Conservation (phyloP, 1,284 basidiomycete genomes). For the Omphalotus olearius region DNA sequence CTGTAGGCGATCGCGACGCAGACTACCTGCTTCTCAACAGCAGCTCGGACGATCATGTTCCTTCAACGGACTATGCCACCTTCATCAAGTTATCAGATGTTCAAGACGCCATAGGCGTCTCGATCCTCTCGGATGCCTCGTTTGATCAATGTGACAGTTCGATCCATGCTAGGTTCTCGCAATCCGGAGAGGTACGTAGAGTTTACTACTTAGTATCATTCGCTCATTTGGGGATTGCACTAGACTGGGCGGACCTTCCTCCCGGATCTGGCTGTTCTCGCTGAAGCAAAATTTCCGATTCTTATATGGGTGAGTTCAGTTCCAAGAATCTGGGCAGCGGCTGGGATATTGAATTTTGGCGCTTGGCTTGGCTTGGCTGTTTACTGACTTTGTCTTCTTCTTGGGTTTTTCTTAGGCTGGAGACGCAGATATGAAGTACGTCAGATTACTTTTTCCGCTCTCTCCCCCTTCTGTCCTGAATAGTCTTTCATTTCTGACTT, state of each 20-base stretch:
- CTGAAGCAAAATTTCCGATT: slow-evolving; percentile 23
- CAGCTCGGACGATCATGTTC: slow-evolving; percentile 22
- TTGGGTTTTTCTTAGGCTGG: slow-evolving; percentile 32
- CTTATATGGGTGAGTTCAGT: slow-evolving; percentile 12
- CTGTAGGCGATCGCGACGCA: slow-evolving; percentile 31
- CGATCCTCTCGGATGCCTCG: slow-evolving; percentile 20
- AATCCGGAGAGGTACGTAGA: slow-evolving; percentile 15
- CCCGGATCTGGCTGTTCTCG: slow-evolving; percentile 28
- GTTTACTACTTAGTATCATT: too few species aligned
- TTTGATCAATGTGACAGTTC: slow-evolving; percentile 24
- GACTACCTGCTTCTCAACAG: slow-evolving; percentile 31
- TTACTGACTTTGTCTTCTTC: slow-evolving; percentile 19
- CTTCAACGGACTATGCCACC: slow-evolving; percentile 31
- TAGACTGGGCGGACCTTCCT: slow-evolving; percentile 30
- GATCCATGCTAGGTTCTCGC: slow-evolving; percentile 10
- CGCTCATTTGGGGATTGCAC: too few species aligned
- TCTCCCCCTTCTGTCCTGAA: not conserved
- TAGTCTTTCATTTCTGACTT: too few species aligned
- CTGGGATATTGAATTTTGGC: not conserved
- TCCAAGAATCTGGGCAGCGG: too few species aligned
- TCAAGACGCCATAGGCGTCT: slow-evolving; percentile 26
- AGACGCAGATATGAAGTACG: slow-evolving; percentile 34
- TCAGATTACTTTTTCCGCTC: not conserved
- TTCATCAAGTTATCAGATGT: slow-evolving; percentile 26
- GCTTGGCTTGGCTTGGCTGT: not conserved